phyloP scores from a whole-genome alignment of 805 yeast genomes.

The Barnettozyma populi region DNA sequence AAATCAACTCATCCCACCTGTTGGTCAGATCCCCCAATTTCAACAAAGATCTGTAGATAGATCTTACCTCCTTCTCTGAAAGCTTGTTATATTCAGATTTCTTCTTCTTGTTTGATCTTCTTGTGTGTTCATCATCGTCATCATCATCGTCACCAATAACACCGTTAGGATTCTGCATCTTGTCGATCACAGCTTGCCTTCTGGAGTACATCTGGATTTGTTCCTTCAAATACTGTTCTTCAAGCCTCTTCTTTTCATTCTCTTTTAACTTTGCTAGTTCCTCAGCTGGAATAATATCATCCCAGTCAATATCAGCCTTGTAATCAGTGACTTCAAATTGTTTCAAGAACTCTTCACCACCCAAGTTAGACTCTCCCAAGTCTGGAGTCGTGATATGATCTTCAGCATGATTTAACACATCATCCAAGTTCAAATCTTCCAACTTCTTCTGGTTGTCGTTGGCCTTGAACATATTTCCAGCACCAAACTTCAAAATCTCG shows the following conservation, averaged over 20 bases:
- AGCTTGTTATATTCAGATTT: constrained; percentile 47
- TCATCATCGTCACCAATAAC: constrained; percentile 36
- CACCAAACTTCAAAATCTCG: constrained; percentile 95
- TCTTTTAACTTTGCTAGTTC: constrained; percentile 85
- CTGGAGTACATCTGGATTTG: constrained; percentile 85
- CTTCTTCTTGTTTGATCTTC: constrained; percentile 28
- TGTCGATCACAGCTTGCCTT: constrained; percentile 67
- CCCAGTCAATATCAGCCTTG: constrained; percentile 98
- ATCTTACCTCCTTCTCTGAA: constrained; percentile 82
- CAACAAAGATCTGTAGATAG: constrained; percentile 75
- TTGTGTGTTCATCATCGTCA: constrained; percentile 33
- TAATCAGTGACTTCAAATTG: constrained; percentile 98
- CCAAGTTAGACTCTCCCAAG: constrained; percentile 92
- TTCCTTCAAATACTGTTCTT: constrained; percentile 80
- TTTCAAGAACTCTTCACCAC: constrained; percentile 94
- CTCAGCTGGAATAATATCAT: constrained; percentile 95
- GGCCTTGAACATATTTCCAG: constrained; percentile 97
- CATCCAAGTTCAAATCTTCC: constrained; percentile 92
- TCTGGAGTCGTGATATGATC: constrained; percentile 97
- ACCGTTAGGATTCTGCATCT: constrained; percentile 44
- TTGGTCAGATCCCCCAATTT: constrained; percentile 73
- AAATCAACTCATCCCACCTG: constrained; percentile 79
- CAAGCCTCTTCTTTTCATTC: constrained; percentile 81
- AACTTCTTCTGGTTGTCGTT: constrained; percentile 90
- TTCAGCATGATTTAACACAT: constrained; percentile 93